Conservation (phyloP, 306 rosid genomes). For the Fragaria ananassa region DNA sequence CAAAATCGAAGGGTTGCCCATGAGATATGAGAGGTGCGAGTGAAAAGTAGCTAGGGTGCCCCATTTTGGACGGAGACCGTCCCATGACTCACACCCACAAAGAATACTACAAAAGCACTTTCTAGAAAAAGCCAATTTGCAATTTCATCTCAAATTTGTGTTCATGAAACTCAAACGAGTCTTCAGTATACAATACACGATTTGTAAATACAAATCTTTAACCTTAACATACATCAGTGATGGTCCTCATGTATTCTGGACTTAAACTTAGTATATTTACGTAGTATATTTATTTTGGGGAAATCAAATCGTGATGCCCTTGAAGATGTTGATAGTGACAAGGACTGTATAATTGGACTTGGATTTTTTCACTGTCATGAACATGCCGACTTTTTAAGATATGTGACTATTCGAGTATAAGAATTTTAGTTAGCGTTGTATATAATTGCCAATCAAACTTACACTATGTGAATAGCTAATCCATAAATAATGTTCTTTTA, state of each 20-base stretch:
- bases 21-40: conserved; percentile 63
- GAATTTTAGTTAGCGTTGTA: neutral
- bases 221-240: no score
- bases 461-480: neutral
- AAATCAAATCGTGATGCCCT: conserved; percentile 34
- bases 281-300: no score
- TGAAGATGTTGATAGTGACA: neutral
- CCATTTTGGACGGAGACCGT: conserved; percentile 31
- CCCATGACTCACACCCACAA: conserved; percentile 26
- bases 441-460: neutral
- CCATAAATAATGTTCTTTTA: neutral
- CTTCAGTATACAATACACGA: no score
- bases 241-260: no score
- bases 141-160: neutral
- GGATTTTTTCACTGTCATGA: neutral
- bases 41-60: conserved; percentile 37
- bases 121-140: conserved; percentile 29
- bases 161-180: no score
- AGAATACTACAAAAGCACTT: neutral
- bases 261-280: no score
- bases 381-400: neutral
- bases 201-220: no score
- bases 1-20: conserved; percentile 32
- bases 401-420: neutral
- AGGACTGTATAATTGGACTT: neutral